Conservation (phyloP, 345 rosid genomes). For the Aquilaria yunnanensis region DNA sequence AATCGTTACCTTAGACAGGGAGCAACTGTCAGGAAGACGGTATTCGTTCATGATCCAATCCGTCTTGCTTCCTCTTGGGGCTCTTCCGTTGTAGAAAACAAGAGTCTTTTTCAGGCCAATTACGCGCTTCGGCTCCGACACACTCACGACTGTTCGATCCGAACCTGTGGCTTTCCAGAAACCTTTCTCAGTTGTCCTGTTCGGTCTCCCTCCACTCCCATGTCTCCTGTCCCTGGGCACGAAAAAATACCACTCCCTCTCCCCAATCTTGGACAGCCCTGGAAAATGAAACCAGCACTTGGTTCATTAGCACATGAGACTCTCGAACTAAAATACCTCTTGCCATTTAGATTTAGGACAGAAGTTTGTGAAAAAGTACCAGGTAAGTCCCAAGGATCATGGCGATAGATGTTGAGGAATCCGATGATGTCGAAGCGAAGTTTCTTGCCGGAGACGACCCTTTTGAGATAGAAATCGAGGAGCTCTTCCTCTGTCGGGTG, state of each 20-base stretch:
- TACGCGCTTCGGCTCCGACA: constrained; percentile 13
- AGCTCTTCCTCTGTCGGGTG: constrained; percentile 35
- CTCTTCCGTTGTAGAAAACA: constrained; percentile 32
- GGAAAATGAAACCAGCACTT: not conserved
- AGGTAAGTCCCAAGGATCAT: constrained; percentile 29
- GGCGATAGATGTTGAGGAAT: constrained; percentile 21
- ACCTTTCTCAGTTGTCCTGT: constrained; percentile 20
- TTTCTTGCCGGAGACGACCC: constrained; percentile 9
- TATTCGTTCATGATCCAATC: constrained; percentile 41
- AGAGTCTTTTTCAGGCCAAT: constrained; percentile 25
- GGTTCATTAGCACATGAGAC: not conserved
- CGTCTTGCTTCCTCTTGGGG: constrained; percentile 27
- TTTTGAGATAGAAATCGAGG: constrained; percentile 25
- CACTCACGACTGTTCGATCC: constrained; percentile 17
- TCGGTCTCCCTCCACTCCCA: constrained; percentile 22
- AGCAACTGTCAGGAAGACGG: constrained; percentile 15
- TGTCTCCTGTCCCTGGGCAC: constrained; percentile 24
- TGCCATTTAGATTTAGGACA: not conserved
- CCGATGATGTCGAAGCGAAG: constrained; percentile 13
- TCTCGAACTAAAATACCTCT: not conserved
- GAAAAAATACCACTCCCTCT: constrained; percentile 35
- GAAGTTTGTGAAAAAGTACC: constrained; percentile 8
- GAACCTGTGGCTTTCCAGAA: constrained; percentile 34
- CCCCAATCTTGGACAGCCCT: constrained; percentile 28
- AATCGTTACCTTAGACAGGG: constrained; percentile 6